Conservation (phyloP, 1,139 yeast species). For the Maudiozyma humilis region DNA sequence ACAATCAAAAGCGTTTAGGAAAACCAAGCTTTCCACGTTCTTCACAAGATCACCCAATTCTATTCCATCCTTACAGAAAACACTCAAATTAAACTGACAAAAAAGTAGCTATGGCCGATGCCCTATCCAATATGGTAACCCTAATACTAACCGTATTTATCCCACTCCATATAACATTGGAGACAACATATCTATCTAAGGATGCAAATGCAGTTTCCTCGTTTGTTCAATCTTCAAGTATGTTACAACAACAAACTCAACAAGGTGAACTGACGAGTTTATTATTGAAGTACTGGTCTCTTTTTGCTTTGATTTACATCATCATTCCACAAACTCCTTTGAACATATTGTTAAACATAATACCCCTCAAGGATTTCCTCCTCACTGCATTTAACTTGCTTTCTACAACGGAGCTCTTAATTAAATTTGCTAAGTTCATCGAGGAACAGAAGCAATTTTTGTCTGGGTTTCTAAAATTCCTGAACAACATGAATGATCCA, state of each 20-base stretch:
- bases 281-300: constrained; percentile 14
- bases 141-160: constrained; percentile 12
- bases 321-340: constrained; percentile 11
- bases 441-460: constrained; percentile 11
- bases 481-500: constrained; percentile 8
- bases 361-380: constrained; percentile 8
- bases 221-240: constrained; percentile 6
- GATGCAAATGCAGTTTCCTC: constrained; percentile 10
- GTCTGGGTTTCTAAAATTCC: constrained; percentile 8
- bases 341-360: constrained; percentile 3
- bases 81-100: background rate
- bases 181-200: constrained; percentile 12
- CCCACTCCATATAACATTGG: constrained; percentile 17
- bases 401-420: constrained; percentile 8
- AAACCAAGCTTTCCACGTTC: no score
- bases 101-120: background rate
- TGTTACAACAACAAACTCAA: constrained; percentile 9
- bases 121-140: background rate
- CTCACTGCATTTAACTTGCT: constrained; percentile 1
- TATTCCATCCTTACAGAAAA: no score
- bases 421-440: constrained; percentile 9
- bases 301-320: constrained; percentile 8
- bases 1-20: no score
- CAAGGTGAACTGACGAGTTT: constrained; percentile 6
- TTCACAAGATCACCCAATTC: no score